Evolutionary conservation across 2,329 filamentous ascomycete species (phyloP), one percentile per base, ranked within the genome.

Genomic region (Byssoonygena ceratinophila): DNA sequence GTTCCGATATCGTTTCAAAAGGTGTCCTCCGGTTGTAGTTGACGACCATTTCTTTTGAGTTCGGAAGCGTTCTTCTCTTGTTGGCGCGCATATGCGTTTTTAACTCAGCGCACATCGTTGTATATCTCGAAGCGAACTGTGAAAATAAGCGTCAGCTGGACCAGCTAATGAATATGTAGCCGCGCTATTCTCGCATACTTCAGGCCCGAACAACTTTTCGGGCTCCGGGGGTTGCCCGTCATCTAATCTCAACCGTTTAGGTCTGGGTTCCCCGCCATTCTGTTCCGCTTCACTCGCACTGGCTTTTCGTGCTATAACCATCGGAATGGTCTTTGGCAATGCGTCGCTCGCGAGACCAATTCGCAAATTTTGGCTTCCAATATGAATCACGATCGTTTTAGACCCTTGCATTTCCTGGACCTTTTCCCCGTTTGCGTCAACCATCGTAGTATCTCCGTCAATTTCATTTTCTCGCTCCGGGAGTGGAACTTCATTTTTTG

Each of bases 311-410:
- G 91, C 92, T 57, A 97, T 83, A 1, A 87, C 83, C 85, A 94
- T 96, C 4, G 92, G 91, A 37, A 97, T 81, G 1, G 89, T 94
- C 71, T 92, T 95, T 5, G 92, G 92, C 4, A 98, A 74, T 4
- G 90, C 91, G 70, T 98, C 92, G 62, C 87, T 95, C n/a, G 91
- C 90, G 55, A 97, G 82, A 0, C 92, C 92, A 61, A 98, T 90
- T 45, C 92, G 82, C 57, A 98, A 72, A 59, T 97, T 97, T 69
- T 97, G 91, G 65, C 91, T 97, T 27, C 92, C 92, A 1, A 91
- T 83, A 65, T 98, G 92, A 61, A 98, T 87, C 55, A 97, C 85
- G 64, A 98, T 91, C 55, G 94, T 85, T 68, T 91, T 94, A 8
- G 89, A 91, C 4, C 89, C 85, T 59, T 87, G 83, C 46, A 82